Conservation (phyloP, 352 stramenopile genomes). For the Saprolegnia parasitica region DNA sequence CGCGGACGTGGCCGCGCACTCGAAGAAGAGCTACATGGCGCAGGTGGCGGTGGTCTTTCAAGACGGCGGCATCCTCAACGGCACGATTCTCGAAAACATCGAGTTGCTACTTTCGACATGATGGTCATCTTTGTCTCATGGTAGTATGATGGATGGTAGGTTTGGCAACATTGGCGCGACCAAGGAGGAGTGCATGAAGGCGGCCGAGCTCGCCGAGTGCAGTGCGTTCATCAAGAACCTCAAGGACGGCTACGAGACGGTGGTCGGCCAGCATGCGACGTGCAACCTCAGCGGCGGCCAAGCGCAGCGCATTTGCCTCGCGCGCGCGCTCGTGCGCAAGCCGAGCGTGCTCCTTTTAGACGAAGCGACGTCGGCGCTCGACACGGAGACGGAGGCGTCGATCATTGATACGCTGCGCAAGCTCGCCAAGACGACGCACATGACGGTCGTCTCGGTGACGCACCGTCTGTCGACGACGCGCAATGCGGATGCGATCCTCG, state of each 20-base stretch:
- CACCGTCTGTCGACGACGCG: conserved; percentile 28
- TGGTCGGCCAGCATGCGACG: conserved; percentile 29
- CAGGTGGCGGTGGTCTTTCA: conserved; percentile 85
- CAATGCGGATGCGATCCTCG: conserved; percentile 25
- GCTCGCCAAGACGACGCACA: conserved; percentile 18
- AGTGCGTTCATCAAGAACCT: conserved; percentile 18
- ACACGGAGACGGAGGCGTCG: conserved; percentile 27
- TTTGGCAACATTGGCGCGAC: conserved; percentile 58
- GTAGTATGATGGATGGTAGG: too few relatives aligned
- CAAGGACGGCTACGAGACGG: conserved; percentile 30
- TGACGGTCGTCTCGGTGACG: conserved; percentile 30
- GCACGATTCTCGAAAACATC: conserved; percentile 86
- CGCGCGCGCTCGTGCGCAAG: conserved; percentile 29
- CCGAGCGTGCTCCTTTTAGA: conserved; percentile 25
- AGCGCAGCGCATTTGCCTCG: conserved; percentile 30
- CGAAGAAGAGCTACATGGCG: conserved; percentile 82
- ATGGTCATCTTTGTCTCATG: too few relatives aligned
- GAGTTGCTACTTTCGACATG: conserved; percentile 38
- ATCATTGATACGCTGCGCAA: conserved; percentile 15
- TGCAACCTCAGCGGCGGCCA: conserved; percentile 28
- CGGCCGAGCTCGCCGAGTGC: conserved; percentile 62
- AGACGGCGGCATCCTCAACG: conserved; percentile 82
- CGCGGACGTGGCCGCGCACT: conserved; percentile 83
- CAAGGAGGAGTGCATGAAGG: conserved; percentile 76
- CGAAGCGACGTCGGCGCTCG: conserved; percentile 27